phyloP scores from a whole-genome alignment of 305 asterid genomes.

The Ilex paraguariensis region DNA sequence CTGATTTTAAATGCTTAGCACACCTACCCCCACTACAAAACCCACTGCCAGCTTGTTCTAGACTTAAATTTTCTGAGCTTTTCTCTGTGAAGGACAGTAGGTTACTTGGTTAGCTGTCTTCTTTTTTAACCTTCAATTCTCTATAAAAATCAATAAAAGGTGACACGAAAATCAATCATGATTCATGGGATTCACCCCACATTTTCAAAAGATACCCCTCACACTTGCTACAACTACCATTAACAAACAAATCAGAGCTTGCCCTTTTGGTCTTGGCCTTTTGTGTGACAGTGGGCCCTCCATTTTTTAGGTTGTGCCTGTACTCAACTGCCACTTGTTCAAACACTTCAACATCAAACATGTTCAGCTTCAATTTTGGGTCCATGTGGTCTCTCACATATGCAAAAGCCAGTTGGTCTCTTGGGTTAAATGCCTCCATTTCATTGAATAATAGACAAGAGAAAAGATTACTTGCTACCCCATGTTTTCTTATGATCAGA shows the following conservation, averaged over 20 bases:
- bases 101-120: too few species aligned
- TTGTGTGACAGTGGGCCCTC: conserved; percentile 15
- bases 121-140: too few species aligned
- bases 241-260: conserved; percentile 30
- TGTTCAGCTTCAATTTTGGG: conserved; percentile 55
- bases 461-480: conserved; percentile 42
- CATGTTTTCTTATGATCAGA: conserved; percentile 64
- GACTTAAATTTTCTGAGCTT: too few species aligned
- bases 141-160: too few species aligned
- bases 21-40: too few species aligned
- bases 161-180: conserved; percentile 30
- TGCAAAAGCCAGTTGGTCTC: conserved; percentile 84
- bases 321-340: conserved; percentile 77
- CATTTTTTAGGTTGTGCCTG: conserved; percentile 64
- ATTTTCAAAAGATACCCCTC: conserved; percentile 50
- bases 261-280: conserved; percentile 36
- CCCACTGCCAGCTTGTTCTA: too few species aligned
- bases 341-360: conserved; percentile 83
- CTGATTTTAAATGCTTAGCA: too few species aligned
- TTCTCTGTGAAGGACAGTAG: too few species aligned
- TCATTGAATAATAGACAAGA: conserved; percentile 83
- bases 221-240: conserved; percentile 42
- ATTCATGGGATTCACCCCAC: conserved; percentile 84
- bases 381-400: conserved; percentile 78
- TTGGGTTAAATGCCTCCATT: conserved; percentile 81